Conservation (phyloP, 495 filamentous ascomycete genomes). For the Sordaria brevicollis region DNA sequence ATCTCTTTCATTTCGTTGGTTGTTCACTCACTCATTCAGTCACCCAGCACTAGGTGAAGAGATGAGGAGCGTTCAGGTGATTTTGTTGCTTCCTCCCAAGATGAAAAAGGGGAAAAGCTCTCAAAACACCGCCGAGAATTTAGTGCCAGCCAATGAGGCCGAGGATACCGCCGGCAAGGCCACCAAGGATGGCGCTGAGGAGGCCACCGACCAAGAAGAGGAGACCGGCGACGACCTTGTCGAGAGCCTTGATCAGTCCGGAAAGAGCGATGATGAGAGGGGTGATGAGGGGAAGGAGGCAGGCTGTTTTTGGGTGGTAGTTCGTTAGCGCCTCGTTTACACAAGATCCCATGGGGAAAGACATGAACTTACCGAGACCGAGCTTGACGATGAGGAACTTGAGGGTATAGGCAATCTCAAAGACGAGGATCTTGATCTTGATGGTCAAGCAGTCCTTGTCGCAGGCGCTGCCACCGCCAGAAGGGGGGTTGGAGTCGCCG, state of each 20-base stretch:
- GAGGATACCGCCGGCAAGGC: conserved; percentile 21
- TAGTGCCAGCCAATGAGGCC: conserved; percentile 18
- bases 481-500: neutral
- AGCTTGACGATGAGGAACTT: conserved; percentile 29
- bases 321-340: too few species aligned
- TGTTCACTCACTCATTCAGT: neutral
- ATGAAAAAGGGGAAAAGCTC: neutral
- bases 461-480: neutral
- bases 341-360: too few species aligned
- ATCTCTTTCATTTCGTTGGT: neutral
- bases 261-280: conserved; percentile 25
- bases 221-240: conserved; percentile 23
- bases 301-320: too few species aligned
- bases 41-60: too few species aligned
- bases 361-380: conserved; percentile 28
- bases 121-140: neutral
- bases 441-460: conserved; percentile 9
- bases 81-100: neutral
- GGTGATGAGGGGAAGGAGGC: conserved; percentile 22
- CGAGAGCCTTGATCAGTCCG: conserved; percentile 22
- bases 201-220: conserved; percentile 24
- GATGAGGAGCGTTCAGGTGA: too few species aligned
- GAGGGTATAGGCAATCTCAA: conserved; percentile 25
- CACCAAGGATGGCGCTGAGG: conserved; percentile 18
- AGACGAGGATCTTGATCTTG: conserved; percentile 23